phyloP scores from a whole-genome alignment of 148 eudicot genomes.

The Heliosperma pusillum region DNA sequence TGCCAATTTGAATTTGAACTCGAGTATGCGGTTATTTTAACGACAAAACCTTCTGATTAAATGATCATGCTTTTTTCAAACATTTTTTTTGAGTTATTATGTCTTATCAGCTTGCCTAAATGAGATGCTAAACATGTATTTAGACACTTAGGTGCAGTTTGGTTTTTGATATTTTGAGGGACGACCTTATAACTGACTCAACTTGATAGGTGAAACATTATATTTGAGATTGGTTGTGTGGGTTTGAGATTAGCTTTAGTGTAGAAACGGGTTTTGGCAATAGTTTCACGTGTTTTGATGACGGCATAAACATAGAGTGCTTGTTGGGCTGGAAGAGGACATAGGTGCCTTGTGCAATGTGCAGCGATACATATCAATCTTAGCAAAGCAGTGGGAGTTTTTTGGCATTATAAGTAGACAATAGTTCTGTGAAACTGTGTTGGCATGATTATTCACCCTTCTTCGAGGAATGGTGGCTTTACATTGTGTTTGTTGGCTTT shows the following conservation, averaged over 20 bases:
- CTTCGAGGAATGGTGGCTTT: not conserved
- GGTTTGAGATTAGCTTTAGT: not conserved
- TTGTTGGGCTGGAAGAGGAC: not conserved
- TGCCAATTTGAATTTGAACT: slow-evolving; percentile 1
- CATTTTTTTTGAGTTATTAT: not conserved
- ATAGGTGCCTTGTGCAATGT: not conserved
- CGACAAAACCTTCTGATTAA: not conserved
- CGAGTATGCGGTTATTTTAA: not conserved
- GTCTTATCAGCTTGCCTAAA: not conserved
- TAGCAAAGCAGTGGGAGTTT: not conserved
- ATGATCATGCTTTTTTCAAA: not conserved
- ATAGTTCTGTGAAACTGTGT: not conserved
- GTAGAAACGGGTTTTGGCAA: not conserved
- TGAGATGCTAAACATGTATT: not conserved
- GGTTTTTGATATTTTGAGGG: not conserved
- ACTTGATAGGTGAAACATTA: not conserved
- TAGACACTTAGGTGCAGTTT: not conserved
- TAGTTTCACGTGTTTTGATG: not conserved
- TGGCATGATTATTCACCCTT: not conserved
- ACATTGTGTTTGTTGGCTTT: slow-evolving; percentile 2
- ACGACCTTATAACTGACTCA: not conserved
- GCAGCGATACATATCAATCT: not conserved
- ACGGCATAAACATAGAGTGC: not conserved
- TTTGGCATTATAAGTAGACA: not conserved
- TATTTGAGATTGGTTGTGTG: not conserved